A percentile compares a stretch with the other conserved stretches of the same genome.
Conservation (phyloP, 1,284 basidiomycete genomes). For the Tylopilus sp. region DNA sequence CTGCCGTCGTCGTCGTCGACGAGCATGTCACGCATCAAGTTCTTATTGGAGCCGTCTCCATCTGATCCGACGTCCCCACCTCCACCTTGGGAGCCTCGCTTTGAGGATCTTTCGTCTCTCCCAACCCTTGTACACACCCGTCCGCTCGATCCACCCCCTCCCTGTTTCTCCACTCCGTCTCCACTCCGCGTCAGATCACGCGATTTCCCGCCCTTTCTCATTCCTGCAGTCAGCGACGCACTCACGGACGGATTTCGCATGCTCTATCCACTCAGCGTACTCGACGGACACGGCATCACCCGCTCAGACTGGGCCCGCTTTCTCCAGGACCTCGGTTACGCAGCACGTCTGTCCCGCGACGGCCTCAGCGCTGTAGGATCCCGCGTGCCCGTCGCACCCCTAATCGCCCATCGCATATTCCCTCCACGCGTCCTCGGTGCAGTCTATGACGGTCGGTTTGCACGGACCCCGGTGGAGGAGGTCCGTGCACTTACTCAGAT, state of each 20-base stretch:
- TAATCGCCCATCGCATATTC: constrained; percentile 18
- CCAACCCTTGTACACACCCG: constrained; percentile 3
- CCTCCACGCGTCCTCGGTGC: constrained; percentile 13
- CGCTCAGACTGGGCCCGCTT: constrained; percentile 30
- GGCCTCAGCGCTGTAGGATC: constrained; percentile 26
- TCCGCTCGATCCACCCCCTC: constrained; percentile 33
- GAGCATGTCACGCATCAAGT: constrained; percentile 15
- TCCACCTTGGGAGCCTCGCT: constrained; percentile 29
- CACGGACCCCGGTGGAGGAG: constrained; percentile 20
- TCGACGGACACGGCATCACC: constrained; percentile 30
- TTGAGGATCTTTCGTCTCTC: constrained; percentile 20
- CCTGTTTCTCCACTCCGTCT: constrained; percentile 31
- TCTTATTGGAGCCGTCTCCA: background rate
- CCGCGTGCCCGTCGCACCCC: constrained; percentile 14
- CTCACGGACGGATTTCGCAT: constrained; percentile 29
- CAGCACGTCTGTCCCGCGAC: constrained; percentile 25
- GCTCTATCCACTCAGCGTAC: constrained; percentile 24
- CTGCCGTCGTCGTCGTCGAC: too few relatives aligned
- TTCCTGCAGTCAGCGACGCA: constrained; percentile 21
- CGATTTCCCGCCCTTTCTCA: constrained; percentile 28
- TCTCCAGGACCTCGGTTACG: constrained; percentile 26
- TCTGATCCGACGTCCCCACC: constrained; percentile 8
- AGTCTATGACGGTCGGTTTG: constrained; percentile 26
- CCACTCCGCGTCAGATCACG: constrained; percentile 28
- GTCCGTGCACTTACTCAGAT: constrained; percentile 28